Percentiles rank a stretch among this genome's conserved stretches.
These are phyloP conservation scores for Eutrema yunnanense DNA, from an alignment of 345 rosid species.

Conservation along the genomic window DNA sequence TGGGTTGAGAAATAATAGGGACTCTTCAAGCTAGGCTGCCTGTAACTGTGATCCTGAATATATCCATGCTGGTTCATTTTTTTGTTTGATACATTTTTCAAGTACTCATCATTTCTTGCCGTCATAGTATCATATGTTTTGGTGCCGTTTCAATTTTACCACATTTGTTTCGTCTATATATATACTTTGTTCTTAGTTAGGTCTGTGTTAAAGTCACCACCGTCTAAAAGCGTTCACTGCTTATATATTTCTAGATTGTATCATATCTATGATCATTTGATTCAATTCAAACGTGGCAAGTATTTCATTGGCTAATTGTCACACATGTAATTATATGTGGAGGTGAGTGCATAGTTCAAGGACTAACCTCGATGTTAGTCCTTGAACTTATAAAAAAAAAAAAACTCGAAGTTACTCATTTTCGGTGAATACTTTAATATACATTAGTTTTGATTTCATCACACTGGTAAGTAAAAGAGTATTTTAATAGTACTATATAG, in stretches of 20 bases:
- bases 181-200: background rate
- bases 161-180: background rate
- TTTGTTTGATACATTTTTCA: constrained; percentile 8
- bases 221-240: background rate
- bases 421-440: background rate
- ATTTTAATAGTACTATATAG: background rate
- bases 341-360: background rate
- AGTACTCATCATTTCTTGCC: constrained; percentile 16
- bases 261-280: background rate
- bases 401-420: background rate
- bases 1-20: background rate
- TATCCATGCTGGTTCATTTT: background rate
- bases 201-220: background rate
- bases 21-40: background rate
- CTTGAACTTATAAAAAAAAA: too few relatives aligned
- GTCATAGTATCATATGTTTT: background rate
- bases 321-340: background rate
- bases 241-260: background rate
- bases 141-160: background rate
- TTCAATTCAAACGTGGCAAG: background rate
- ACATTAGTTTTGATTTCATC: background rate
- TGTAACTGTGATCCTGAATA: constrained; percentile 7
- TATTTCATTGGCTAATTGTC: constrained; percentile 1
- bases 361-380: too few relatives aligned
- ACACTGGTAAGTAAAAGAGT: background rate